Conservation (phyloP, 805 yeast genomes). For the Candida jianshihensis region DNA sequence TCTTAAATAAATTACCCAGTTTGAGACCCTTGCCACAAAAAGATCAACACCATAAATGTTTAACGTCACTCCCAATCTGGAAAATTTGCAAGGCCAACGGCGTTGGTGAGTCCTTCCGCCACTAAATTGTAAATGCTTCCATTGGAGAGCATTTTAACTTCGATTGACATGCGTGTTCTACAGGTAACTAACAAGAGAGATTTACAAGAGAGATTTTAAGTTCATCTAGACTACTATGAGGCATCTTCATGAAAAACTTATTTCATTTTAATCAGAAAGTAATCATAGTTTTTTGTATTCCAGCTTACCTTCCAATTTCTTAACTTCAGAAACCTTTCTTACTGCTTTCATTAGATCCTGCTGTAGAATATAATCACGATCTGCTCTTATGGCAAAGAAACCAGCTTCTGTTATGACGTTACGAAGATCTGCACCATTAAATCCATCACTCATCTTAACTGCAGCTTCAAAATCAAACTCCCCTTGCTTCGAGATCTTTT, state of each 20-base stretch:
- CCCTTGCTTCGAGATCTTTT: slow-evolving; percentile 81
- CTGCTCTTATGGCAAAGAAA: slow-evolving; percentile 95
- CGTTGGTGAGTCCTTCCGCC: slow-evolving; percentile 1
- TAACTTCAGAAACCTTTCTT: slow-evolving; percentile 92
- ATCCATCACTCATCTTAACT: slow-evolving; percentile 98
- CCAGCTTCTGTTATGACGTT: slow-evolving; percentile 98
- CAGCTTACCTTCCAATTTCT: slow-evolving; percentile 92
- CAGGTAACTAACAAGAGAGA: too few species aligned
- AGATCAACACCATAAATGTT: too few species aligned
- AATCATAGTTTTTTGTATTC: slow-evolving; percentile 85
- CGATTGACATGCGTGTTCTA: too few species aligned
- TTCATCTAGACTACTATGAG: too few species aligned
- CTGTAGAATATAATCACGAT: slow-evolving; percentile 89
- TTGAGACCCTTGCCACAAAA: too few species aligned
- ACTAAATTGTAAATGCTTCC: too few species aligned
- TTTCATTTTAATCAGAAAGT: too few species aligned
- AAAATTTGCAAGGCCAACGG: too few species aligned
- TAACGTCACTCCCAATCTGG: neutral
- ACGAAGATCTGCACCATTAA: slow-evolving; percentile 97
- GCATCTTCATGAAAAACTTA: too few species aligned
- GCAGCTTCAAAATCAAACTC: slow-evolving; percentile 96
- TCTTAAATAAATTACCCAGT: too few species aligned
- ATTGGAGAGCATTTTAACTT: too few species aligned
- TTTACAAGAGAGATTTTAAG: too few species aligned
- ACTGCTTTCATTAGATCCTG: slow-evolving; percentile 97